Base-by-base conservation (phyloP, 2,329 filamentous ascomycete genomes). In the Dactylellina parvicollis region DNA sequence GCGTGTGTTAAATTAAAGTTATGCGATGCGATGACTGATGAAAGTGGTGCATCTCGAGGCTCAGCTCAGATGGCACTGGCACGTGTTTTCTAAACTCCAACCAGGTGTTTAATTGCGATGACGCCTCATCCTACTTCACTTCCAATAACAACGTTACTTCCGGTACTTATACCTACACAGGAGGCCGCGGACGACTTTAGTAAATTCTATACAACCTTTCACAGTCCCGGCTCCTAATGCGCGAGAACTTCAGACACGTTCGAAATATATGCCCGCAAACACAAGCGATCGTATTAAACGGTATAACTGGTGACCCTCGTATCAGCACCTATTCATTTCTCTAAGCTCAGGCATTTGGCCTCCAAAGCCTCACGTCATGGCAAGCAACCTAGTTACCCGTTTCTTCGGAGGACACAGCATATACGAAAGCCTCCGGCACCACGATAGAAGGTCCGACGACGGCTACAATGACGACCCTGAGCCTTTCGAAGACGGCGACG, bases 361-460 rank as follows among this genome's bases (percentile, higher is more conserved):
- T 24, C 28, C n/a, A 22, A 55, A 14, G 26, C 28, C n/a, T 16
- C 10, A 20, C n/a, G n/a, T 30, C 20, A 74, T 74, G 70, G 70
- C 70, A 24, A 52, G 61, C 38, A 74, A 74, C 56, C 24, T 74
- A 30, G 70, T 74, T 34, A 61, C 46, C 38, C 61, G 70, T 14
- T 66, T 70, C 36, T 75, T 76, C 52, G 74, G 74, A 30, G 74
- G 69, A 46, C 74, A 72, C 8, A 77, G 75, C 26, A 76, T 78
- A 57, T 78, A 78, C 44, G 77, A 78, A 61, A 77, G 75, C 38
- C 70, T 78, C 24, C 76, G 76, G 22, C 75, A 78, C 44, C 74
- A 78, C 32, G 76, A 77, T 22, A 61, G 62, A 42, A 60, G 64
- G 18, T 69, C 75, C 3, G 75, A 77, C 40, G 75, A 76, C 2